Conservation (phyloP, 257 asterid species). For the Capsicum rhomboideum region DNA sequence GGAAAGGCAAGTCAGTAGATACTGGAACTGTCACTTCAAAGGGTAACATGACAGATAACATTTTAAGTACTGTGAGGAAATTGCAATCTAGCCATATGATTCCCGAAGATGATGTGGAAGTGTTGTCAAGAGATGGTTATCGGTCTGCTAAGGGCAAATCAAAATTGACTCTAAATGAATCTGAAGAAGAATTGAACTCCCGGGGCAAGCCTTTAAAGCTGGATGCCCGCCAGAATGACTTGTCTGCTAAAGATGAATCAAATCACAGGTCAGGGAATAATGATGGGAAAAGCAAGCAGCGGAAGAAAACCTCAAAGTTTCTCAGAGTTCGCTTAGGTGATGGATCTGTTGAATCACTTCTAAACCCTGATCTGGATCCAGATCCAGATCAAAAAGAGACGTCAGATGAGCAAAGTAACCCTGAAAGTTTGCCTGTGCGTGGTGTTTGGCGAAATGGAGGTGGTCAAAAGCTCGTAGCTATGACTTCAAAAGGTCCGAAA, state of each 20-base stretch:
- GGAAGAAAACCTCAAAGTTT: slow-evolving; percentile 82
- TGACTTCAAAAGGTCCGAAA: slow-evolving; percentile 32
- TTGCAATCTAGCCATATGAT: slow-evolving; percentile 50
- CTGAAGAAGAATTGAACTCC: slow-evolving; percentile 16
- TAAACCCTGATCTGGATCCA: slow-evolving; percentile 49
- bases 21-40: slow-evolving; percentile 27
- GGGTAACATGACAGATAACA: slow-evolving; percentile 41
- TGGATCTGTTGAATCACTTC: slow-evolving; percentile 48
- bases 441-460: slow-evolving; percentile 89
- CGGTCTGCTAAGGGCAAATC: slow-evolving; percentile 53
- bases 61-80: slow-evolving; percentile 46
- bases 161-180: slow-evolving; percentile 26
- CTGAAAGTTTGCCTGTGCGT: slow-evolving; percentile 46
- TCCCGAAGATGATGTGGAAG: slow-evolving; percentile 59
- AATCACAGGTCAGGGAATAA: slow-evolving; percentile 30
- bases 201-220: slow-evolving; percentile 22
- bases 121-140: slow-evolving; percentile 80
- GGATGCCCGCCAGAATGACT: slow-evolving; percentile 22
- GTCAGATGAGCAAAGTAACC: slow-evolving; percentile 15
- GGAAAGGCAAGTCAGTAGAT: slow-evolving; percentile 47
- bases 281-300: slow-evolving; percentile 56
- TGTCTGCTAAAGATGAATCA: slow-evolving; percentile 24
- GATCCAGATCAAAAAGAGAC: slow-evolving; percentile 27
- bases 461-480: slow-evolving; percentile 66
- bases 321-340: slow-evolving; percentile 79